Base-by-base conservation (phyloP, 345 rosid genomes). In the Linum usitatissimum region DNA sequence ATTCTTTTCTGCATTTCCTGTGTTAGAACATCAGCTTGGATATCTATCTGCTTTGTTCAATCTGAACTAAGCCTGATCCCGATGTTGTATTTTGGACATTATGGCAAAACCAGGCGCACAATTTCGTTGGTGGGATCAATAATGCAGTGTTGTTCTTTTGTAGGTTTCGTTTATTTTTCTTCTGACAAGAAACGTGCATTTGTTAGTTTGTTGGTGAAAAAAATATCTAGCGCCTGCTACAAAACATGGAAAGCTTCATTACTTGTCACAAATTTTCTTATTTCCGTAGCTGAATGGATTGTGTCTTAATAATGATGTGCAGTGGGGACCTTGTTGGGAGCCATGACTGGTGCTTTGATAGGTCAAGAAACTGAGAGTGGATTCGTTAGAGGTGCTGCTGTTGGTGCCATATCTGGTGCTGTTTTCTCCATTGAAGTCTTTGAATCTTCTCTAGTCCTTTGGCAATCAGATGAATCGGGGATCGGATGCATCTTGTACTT, bases 291-390 rank as follows among this genome's bases (percentile, higher is more conserved):
- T 51, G 51, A 64, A 45, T 59, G 75, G 30, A 64, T 7, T 40
- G 9, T 54, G 57, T 54, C 7, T n/a, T 4, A 2, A 60, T 60
- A 39, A 21, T 36, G 64, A 57, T 70, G 9, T 76, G 73, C 84
- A 94, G 99, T 94, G 18, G 97, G 99, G 12, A 90, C 97, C 64
- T 79, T 94, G 78, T 84, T 94, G 64, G 99, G 99, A 34, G 97
- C 97, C 69, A 73, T 94, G 81, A 94, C 99, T 5, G 99, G 99
- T 64, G 99, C 99, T 73, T 74, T 94, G 74, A 94, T 94, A 59
- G 99, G 99, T 55, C 99, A 94, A 78, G 99, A 94, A 74, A 94
- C 99, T 1, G 99, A 94, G 70, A 94, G 97, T 75, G 99, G 99
- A 14, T 94, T 94, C 64, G 81, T 94, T 59, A 68, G 99, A 70